Evolutionary conservation across 768 basidiomycete species (phyloP).

Genomic region (Phaeolepiota aurea): DNA sequence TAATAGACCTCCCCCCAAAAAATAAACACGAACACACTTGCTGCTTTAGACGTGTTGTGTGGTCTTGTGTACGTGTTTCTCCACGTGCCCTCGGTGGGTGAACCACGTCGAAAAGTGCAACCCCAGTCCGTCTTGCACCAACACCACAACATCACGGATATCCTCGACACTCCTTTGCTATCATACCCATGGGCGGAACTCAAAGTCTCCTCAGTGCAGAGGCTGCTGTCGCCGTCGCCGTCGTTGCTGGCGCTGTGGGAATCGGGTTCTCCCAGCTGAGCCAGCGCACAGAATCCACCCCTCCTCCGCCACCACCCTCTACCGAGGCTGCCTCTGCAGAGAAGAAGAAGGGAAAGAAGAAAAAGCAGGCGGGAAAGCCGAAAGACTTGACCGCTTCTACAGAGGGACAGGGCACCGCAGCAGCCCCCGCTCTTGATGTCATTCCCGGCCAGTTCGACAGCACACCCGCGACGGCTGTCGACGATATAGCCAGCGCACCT

Average conservation of each 20-base stretch:
- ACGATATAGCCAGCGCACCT: background rate
- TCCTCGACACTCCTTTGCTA: slow-evolving; percentile 3
- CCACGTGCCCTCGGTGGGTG: slow-evolving; percentile 13
- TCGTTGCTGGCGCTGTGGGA: slow-evolving; percentile 32
- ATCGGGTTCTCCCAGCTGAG: slow-evolving; percentile 26
- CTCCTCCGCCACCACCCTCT: background rate
- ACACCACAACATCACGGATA: slow-evolving; percentile 1
- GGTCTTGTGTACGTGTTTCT: slow-evolving; percentile 12
- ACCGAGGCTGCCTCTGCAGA: background rate
- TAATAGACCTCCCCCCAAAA: too few relatives aligned
- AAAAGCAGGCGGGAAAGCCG: slow-evolving; percentile 7
- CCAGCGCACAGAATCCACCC: slow-evolving; percentile 2
- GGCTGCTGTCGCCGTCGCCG: slow-evolving; percentile 23
- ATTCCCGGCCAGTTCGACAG: slow-evolving; percentile 40
- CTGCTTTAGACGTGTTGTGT: slow-evolving; percentile 13
- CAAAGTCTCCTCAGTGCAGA: slow-evolving; percentile 35
- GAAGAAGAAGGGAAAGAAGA: slow-evolving; percentile 20
- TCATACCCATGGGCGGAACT: slow-evolving; percentile 32
- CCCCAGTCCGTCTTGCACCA: slow-evolving; percentile 1
- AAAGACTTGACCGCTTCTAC: background rate
- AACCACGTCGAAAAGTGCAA: slow-evolving; percentile 14
- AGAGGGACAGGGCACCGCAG: slow-evolving; percentile 9
- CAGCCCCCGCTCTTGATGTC: slow-evolving; percentile 9
- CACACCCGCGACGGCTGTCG: slow-evolving; percentile 2
- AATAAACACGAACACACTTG: too few relatives aligned